phyloP scores from a whole-genome alignment of 2,329 filamentous ascomycete species.

The Aspergillus sp. region DNA sequence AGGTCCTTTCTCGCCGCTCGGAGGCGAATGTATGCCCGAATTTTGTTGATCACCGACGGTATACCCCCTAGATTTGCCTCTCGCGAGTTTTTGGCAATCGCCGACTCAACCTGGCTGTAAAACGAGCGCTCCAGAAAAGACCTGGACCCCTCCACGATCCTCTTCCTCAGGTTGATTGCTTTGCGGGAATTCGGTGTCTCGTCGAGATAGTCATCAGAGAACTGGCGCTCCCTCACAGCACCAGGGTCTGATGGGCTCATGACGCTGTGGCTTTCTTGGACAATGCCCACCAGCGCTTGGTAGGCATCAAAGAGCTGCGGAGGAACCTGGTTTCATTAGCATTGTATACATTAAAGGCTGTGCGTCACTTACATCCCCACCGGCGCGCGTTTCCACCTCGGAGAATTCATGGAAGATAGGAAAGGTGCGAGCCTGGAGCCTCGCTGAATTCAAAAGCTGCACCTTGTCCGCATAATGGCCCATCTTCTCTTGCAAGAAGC shows the following conservation, averaged over 20 bases:
- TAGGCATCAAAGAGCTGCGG: conserved; percentile 75
- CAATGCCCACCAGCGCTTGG: conserved; percentile 67
- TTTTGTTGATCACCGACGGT: conserved; percentile 79
- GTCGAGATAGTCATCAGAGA: conserved; percentile 66
- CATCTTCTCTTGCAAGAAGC: conserved; percentile 75
- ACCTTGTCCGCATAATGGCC: conserved; percentile 70
- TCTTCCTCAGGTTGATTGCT: conserved; percentile 61
- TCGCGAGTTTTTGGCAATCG: conserved; percentile 72
- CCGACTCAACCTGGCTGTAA: conserved; percentile 63
- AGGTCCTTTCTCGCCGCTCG: conserved; percentile 73
- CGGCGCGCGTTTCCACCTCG: conserved; percentile 60
- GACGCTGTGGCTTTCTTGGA: conserved; percentile 58
- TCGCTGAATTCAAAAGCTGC: conserved; percentile 64
- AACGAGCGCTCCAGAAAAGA: conserved; percentile 73
- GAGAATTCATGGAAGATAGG: conserved; percentile 69
- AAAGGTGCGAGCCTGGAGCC: conserved; percentile 57
- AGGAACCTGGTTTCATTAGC: conserved; percentile 45
- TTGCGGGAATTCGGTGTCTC: conserved; percentile 56
- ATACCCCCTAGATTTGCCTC: conserved; percentile 85
- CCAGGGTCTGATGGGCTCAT: conserved; percentile 52
- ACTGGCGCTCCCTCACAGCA: conserved; percentile 66
- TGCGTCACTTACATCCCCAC: conserved; percentile 47
- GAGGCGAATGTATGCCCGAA: conserved; percentile 83
- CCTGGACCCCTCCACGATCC: conserved; percentile 71
- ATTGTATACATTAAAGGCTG: conserved; percentile 1